Evolutionary conservation across 345 rosid species (phyloP).

Genomic region (Streptanthus diversifolius): DNA sequence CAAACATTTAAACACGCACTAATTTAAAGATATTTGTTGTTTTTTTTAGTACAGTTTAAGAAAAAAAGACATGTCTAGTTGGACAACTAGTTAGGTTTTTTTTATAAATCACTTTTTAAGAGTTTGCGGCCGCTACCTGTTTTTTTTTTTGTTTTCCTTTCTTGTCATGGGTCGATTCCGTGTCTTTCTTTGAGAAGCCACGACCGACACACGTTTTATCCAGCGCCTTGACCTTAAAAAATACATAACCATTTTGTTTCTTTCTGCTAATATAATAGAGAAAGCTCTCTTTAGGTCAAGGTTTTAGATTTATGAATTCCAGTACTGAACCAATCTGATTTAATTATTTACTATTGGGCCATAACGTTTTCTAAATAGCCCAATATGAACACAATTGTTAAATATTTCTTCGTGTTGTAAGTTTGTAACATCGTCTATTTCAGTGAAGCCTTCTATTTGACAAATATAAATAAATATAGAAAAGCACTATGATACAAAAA

Average conservation of each 20-base stretch:
- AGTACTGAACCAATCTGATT: not conserved
- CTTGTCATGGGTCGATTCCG: conserved; percentile 19
- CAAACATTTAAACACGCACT: conserved; percentile 1
- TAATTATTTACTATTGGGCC: not conserved
- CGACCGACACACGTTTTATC: conserved; percentile 19
- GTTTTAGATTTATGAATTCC: not conserved
- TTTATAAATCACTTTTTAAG: not conserved
- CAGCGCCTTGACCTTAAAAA: not conserved
- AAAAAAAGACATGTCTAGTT: not conserved
- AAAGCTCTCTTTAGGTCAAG: not conserved
- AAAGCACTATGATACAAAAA: not conserved
- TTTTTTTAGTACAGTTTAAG: not conserved
- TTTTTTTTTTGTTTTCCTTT: not conserved
- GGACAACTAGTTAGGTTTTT: not conserved
- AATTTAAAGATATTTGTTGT: not conserved
- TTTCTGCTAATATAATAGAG: not conserved
- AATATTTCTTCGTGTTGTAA: too few relatives aligned
- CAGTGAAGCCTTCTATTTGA: not conserved
- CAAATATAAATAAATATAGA: too few relatives aligned
- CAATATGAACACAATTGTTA: too few relatives aligned
- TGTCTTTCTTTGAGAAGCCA: conserved; percentile 11
- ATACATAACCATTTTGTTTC: not conserved
- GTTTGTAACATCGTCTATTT: not conserved
- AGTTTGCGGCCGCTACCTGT: conserved; percentile 25
- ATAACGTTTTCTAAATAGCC: not conserved